These are phyloP conservation scores for Penicillium diatomitis DNA, from an alignment of 495 filamentous ascomycete species.

Conservation along the genomic window DNA sequence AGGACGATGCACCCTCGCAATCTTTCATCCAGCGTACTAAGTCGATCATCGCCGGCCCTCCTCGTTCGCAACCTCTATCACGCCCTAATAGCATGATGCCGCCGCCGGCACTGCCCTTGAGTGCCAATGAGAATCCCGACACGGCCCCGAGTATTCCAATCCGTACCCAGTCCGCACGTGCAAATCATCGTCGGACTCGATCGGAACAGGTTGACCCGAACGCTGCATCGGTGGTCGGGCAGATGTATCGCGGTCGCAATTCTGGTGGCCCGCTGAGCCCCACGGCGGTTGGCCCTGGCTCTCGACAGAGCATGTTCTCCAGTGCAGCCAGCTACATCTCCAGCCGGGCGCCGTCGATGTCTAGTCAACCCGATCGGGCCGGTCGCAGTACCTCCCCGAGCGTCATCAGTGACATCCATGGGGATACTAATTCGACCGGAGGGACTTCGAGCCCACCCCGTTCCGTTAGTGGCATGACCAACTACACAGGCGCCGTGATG, in stretches of 20 bases:
- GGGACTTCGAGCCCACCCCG: slow-evolving; percentile 48
- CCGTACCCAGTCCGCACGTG: slow-evolving; percentile 55
- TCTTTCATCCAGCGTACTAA: slow-evolving; percentile 73
- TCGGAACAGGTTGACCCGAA: slow-evolving; percentile 60
- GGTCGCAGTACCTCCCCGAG: slow-evolving; percentile 50
- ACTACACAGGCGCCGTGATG: slow-evolving; percentile 49
- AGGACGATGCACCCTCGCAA: slow-evolving; percentile 40
- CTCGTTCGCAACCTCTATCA: slow-evolving; percentile 39
- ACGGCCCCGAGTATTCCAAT: slow-evolving; percentile 82
- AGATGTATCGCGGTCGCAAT: slow-evolving; percentile 70
- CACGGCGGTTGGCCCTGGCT: slow-evolving; percentile 35
- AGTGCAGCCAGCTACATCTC: slow-evolving; percentile 31
- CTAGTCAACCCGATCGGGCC: slow-evolving; percentile 34
- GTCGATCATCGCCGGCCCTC: slow-evolving; percentile 48
- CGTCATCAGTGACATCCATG: slow-evolving; percentile 48
- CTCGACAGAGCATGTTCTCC: slow-evolving; percentile 38
- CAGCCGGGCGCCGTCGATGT: slow-evolving; percentile 39
- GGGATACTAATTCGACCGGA: slow-evolving; percentile 37
- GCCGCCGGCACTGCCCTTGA: slow-evolving; percentile 29
- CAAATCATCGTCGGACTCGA: slow-evolving; percentile 48
- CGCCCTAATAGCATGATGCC: slow-evolving; percentile 57
- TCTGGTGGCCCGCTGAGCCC: slow-evolving; percentile 49
- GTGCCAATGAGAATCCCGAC: slow-evolving; percentile 56
- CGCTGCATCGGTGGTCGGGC: slow-evolving; percentile 64
- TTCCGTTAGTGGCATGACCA: slow-evolving; percentile 45